These are phyloP conservation scores for Passiflora organensis DNA, from an alignment of 345 rosid species.

Conservation along the genomic window DNA sequence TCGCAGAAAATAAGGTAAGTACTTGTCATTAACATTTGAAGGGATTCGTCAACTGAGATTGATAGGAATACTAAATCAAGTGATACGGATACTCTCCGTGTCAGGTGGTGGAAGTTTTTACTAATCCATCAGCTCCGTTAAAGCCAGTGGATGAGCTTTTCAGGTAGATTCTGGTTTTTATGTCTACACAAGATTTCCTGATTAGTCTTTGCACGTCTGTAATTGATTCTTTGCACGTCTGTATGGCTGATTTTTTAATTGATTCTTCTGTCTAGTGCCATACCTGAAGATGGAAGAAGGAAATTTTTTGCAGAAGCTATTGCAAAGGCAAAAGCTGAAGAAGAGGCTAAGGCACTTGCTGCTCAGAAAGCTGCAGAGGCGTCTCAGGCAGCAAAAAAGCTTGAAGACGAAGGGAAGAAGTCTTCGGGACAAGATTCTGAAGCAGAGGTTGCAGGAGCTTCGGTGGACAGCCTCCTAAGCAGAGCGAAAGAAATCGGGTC, in stretches of 20 bases:
- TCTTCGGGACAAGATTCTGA: conserved; percentile 50
- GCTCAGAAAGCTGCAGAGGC: conserved; percentile 61
- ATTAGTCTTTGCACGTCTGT: too few species aligned
- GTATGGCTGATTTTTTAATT: background rate
- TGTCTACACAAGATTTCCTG: background rate
- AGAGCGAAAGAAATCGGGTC: conserved; percentile 66
- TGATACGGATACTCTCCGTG: too few species aligned
- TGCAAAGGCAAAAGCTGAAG: conserved; percentile 61
- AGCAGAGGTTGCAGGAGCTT: conserved; percentile 48
- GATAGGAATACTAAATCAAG: too few species aligned
- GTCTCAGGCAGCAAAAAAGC: conserved; percentile 44
- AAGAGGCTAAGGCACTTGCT: conserved; percentile 50
- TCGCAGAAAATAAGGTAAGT: conserved; percentile 95
- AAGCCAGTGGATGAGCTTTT: conserved; percentile 68
- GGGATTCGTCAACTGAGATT: background rate
- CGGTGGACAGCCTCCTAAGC: conserved; percentile 42
- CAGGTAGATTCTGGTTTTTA: conserved; percentile 39
- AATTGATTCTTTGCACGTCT: too few species aligned
- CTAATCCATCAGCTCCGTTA: conserved; percentile 69
- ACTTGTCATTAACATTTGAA: background rate
- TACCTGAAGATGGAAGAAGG: conserved; percentile 89
- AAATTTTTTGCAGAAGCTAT: conserved; percentile 57
- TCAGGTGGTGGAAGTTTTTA: conserved; percentile 78
- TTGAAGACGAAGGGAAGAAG: conserved; percentile 45
- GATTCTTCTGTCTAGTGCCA: conserved; percentile 36